Percentiles rank a stretch among this genome's conserved stretches.
Conservation (phyloP, 164 flowering plant genomes). For the Stephania cephalantha region DNA sequence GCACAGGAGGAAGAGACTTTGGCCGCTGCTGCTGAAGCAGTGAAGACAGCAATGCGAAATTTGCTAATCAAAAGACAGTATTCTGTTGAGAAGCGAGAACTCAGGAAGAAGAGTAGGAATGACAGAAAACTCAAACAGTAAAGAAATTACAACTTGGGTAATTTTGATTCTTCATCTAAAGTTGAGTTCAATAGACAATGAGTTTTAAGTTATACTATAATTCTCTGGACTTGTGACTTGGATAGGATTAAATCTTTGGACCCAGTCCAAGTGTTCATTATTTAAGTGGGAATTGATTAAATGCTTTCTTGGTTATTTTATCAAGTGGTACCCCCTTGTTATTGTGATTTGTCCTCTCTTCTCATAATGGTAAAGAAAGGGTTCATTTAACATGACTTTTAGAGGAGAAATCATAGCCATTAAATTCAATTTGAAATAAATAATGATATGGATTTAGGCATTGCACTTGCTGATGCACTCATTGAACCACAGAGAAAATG, state of each 20-base stretch:
- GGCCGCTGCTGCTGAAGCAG: constrained; percentile 68
- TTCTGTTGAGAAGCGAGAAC: constrained; percentile 56
- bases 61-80: constrained; percentile 73
- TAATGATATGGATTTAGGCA: no score
- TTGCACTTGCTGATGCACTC: background rate
- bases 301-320: no score
- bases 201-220: background rate
- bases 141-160: background rate
- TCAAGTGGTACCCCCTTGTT: no score
- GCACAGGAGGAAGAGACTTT: constrained; percentile 39
- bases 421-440: no score
- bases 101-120: constrained; percentile 73
- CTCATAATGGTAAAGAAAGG: no score
- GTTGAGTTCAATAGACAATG: background rate
- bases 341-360: no score
- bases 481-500: background rate
- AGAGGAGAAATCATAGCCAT: no score
- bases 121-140: constrained; percentile 51
- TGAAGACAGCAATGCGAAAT: constrained; percentile 67
- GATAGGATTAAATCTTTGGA: background rate
- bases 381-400: no score
- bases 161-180: background rate
- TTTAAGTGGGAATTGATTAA: no score
- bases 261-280: no score
- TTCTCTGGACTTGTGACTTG: background rate